Evolutionary conservation across 2,329 filamentous ascomycete genomes (phyloP), one percentile per base, ranked within the genome.

Genomic region (Periconia macrospinosa): DNA sequence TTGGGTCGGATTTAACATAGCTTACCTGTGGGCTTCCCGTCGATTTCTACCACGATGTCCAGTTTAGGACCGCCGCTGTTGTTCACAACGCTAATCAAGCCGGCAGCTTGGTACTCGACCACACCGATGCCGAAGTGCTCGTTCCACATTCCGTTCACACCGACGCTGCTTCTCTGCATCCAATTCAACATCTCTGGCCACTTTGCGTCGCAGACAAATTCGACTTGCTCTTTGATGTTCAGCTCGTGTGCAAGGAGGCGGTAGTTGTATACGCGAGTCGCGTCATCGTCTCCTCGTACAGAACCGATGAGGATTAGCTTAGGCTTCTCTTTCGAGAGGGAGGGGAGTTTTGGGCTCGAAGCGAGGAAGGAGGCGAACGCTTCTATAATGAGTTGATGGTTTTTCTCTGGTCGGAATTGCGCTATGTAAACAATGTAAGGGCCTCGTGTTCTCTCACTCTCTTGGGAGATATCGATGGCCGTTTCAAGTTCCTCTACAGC

Each of bases 111-210:
- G 70, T 97, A 99, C 78, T 99, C 94, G 41, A 99, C 94, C 15
- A 97, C 92, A 1, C 94, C 94, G 54, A 99, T 99, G 19, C 94
- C 94, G 71, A 99, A 99, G 74, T 99, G 94, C 77, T 99, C 94
- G 72, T 97, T 97, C 93, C 94, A 99, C 94, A 99, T 99, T 67
- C 90, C 91, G 65, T 99, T 99, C 30, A 96, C 92, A 47, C 94
- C 94, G 1, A 99, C 84, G 17, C 86, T 93, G 3, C 89, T 87
- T 57, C 80, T 86, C 49, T 85, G 79, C 56, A 97, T 79, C 84
- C 90, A 92, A 30, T 89, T 83, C 10, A 97, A 80, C 49, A 99
- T 90, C 62, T 91, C 85, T 3, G 89, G 86, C 92, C 93, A 99
- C 23, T 89, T 86, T 0, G 91, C 92, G 71, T 99, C 92, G 52